Conservation (phyloP, 306 rosid species). For the Corylus heterophylla region DNA sequence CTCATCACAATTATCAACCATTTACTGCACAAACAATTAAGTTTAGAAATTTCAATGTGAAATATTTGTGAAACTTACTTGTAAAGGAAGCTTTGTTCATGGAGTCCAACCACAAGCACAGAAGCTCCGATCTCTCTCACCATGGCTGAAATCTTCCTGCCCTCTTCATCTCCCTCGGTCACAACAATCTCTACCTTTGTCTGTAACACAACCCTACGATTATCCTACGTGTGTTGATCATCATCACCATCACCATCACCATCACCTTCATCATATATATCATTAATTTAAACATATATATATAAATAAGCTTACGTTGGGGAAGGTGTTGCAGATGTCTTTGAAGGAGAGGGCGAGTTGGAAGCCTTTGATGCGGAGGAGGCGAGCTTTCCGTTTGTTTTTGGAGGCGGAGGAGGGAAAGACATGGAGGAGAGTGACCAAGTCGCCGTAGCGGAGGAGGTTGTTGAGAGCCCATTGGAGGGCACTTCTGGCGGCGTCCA, state of each 20-base stretch:
- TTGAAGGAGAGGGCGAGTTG: slow-evolving; percentile 81
- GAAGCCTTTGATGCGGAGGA: slow-evolving; percentile 70
- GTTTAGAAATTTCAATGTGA: not conserved
- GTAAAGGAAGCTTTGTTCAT: slow-evolving; percentile 89
- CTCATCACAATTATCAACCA: not conserved
- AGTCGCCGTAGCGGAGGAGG: slow-evolving; percentile 72
- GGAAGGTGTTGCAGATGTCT: slow-evolving; percentile 65
- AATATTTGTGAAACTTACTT: slow-evolving; percentile 47
- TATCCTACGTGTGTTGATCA: slow-evolving; percentile 28
- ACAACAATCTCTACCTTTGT: slow-evolving; percentile 92
- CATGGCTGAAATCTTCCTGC: slow-evolving; percentile 55
- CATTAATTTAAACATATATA: slow-evolving; percentile 6
- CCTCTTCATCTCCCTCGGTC: slow-evolving; percentile 76
- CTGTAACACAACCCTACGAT: slow-evolving; percentile 74
- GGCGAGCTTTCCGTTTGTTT: slow-evolving; percentile 53
- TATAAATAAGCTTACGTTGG: slow-evolving; percentile 41
- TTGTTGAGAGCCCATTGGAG: slow-evolving; percentile 79
- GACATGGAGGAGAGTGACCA: slow-evolving; percentile 77
- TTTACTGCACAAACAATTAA: not conserved
- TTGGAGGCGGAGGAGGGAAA: slow-evolving; percentile 56
- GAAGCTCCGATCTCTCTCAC: slow-evolving; percentile 79
- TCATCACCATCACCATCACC: not conserved
- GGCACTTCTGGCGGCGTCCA: slow-evolving; percentile 79
- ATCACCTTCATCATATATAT: too few species aligned
- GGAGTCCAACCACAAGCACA: slow-evolving; percentile 81